phyloP scores from a whole-genome alignment of 169 alveolate species.

The Amoebophrya sp. region DNA sequence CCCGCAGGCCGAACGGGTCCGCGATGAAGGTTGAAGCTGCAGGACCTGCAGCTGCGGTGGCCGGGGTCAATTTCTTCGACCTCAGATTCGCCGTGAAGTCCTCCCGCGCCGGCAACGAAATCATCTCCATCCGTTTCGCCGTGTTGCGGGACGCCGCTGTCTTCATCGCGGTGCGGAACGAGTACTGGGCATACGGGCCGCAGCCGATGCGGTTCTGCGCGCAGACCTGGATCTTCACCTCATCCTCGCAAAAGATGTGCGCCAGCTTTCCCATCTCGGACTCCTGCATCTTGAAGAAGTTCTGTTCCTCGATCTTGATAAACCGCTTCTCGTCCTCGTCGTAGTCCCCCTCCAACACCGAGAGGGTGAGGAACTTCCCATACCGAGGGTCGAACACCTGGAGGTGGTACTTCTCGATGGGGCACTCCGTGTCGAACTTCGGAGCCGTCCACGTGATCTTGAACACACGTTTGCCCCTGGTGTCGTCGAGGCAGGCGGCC shows the following conservation, averaged over 20 bases:
- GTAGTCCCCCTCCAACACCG: not conserved
- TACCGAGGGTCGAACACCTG: not conserved
- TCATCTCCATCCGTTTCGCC: too few species aligned
- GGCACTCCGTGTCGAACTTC: not conserved
- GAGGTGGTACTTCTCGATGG: not conserved
- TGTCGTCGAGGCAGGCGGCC: not conserved
- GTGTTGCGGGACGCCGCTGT: too few species aligned
- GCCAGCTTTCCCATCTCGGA: not conserved
- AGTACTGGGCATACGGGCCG: not conserved
- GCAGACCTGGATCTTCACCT: not conserved
- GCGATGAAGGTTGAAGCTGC: too few species aligned
- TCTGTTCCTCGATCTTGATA: not conserved
- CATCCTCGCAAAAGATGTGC: not conserved
- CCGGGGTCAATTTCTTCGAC: too few species aligned
- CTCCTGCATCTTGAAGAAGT: not conserved
- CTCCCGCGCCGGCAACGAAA: too few species aligned
- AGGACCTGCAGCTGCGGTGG: too few species aligned
- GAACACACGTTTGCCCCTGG: not conserved
- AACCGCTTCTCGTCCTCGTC: not conserved
- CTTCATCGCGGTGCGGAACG: too few species aligned
- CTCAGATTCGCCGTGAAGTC: too few species aligned
- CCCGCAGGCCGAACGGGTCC: too few species aligned
- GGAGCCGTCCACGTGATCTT: not conserved
- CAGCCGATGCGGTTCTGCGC: not conserved
- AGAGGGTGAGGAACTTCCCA: not conserved